Evolutionary conservation across 768 basidiomycete genomes (phyloP).

Genomic region (Phaeotremella fagi): DNA sequence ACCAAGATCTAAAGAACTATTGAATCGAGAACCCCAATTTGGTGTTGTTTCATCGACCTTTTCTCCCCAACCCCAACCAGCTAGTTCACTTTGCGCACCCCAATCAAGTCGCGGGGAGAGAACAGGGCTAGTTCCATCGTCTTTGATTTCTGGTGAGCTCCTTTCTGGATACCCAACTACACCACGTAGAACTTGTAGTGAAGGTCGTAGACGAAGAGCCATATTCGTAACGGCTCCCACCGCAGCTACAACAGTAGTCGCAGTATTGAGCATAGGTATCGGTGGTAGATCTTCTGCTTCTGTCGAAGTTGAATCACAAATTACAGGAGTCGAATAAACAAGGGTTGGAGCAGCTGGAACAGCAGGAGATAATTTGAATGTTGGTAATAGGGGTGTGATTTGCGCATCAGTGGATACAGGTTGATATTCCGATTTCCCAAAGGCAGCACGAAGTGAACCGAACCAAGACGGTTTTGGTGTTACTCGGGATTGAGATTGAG

Average conservation of each 20-base stretch:
- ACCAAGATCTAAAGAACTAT: background rate
- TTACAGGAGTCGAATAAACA: constrained; percentile 30
- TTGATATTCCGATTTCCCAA: background rate
- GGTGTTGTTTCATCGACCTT: constrained; percentile 1
- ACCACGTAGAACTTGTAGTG: constrained; percentile 19
- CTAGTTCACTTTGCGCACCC: constrained; percentile 25
- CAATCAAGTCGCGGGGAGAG: constrained; percentile 29
- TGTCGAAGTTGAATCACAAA: constrained; percentile 40
- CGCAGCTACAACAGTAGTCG: constrained; percentile 1
- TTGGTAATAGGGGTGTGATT: constrained; percentile 1
- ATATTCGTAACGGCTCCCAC: background rate
- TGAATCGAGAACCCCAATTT: background rate
- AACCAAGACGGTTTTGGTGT: constrained; percentile 12
- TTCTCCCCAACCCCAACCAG: constrained; percentile 25
- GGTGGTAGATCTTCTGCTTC: constrained; percentile 43
- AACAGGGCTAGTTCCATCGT: constrained; percentile 9
- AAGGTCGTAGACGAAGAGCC: constrained; percentile 24
- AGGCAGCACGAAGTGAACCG: constrained; percentile 16
- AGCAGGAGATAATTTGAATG: constrained; percentile 7
- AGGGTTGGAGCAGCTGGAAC: constrained; percentile 32
- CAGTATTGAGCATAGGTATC: constrained; percentile 23
- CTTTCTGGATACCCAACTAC: constrained; percentile 8
- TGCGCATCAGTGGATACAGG: background rate
- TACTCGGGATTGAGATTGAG: constrained; percentile 3
- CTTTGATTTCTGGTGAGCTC: background rate